Conservation (phyloP, 352 stramenopile genomes). For the Phytophthora ohioensis region DNA sequence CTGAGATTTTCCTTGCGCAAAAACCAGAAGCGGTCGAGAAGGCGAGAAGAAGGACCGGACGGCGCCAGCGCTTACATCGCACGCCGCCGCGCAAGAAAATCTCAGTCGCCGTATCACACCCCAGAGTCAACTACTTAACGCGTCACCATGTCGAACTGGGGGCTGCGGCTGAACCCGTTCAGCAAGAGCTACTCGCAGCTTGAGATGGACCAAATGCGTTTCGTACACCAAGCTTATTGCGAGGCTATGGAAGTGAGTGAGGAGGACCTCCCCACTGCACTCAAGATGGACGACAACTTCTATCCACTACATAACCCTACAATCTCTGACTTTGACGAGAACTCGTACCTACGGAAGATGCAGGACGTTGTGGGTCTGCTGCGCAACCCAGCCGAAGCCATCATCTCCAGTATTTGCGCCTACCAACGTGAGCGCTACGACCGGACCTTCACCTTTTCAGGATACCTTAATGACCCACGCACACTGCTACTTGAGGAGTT, state of each 20-base stretch:
- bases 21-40: slow-evolving; percentile 33
- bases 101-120: slow-evolving; percentile 18
- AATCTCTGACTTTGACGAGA: slow-evolving; percentile 86
- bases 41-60: slow-evolving; percentile 26
- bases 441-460: slow-evolving; percentile 73
- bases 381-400: slow-evolving; percentile 81
- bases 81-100: slow-evolving; percentile 6
- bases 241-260: slow-evolving; percentile 86
- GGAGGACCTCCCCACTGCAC: slow-evolving; percentile 81
- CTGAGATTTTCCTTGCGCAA: slow-evolving; percentile 34
- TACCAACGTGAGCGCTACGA: slow-evolving; percentile 86
- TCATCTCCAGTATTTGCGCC: slow-evolving; percentile 88
- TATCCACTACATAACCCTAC: slow-evolving; percentile 80
- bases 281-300: slow-evolving; percentile 89
- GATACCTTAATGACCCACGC: slow-evolving; percentile 87
- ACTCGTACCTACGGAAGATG: slow-evolving; percentile 91
- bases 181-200: slow-evolving; percentile 87
- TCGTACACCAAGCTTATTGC: slow-evolving; percentile 88
- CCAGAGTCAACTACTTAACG: not conserved
- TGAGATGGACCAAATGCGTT: slow-evolving; percentile 87
- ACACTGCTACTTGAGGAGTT: slow-evolving; percentile 88
- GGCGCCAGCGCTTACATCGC: slow-evolving; percentile 4
- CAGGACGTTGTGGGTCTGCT: slow-evolving; percentile 84
- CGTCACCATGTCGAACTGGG: slow-evolving; percentile 76
- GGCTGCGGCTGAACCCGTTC: slow-evolving; percentile 85